Base-by-base conservation (phyloP, 306 rosid genomes). In the Morella rubra region DNA sequence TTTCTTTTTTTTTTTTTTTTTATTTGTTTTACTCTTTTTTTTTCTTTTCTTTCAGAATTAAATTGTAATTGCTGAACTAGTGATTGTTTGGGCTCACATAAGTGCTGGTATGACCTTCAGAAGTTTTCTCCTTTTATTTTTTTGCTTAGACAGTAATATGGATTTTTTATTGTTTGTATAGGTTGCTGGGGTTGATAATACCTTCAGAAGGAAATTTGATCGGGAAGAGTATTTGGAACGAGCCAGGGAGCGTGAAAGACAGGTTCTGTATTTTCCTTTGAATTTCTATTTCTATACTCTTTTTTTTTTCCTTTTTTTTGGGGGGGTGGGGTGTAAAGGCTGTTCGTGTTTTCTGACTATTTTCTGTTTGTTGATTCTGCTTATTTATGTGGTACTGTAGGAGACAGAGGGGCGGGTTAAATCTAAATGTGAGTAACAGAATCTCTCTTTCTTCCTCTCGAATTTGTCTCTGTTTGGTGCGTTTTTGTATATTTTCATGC, bases 201-300 rank as follows among this genome's bases (percentile, higher is more conserved):
- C 99, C 0, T 88, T 89, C 62, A 86, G 99, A 88, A 93, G 97
- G 77, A 96, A 96, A 88, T 96, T 96, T 58, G 98, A 96, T 72
- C 89, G 90, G 53, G 99, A 96, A 73, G 98, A 93, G 87, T 96
- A 87, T 77, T 84, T 91, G 61, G 99, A 96, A 85, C 82, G 91
- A 76, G 98, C 99, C 67, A 91, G 98, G 6, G 98, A 96, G 80
- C 98, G 98, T 32, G 99, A 96, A 85, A 88, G 86, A 69, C 79
- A 92, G 96, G 98, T 86, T 40, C 54, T 79, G 52, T 52, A 6
- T 59, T 16, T 51, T 62, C 62, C 13, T 2, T 1, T 15, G n/a
- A 65, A 16, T 69, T 20, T 46, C 81, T 6, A 16, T 69, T 20
- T 46, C 81, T 6, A 18, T 70, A 20, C 73, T 8, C 40, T 12